Evolutionary conservation across 2,329 filamentous ascomycete genomes (phyloP).

Genomic region (Knufia petricola): DNA sequence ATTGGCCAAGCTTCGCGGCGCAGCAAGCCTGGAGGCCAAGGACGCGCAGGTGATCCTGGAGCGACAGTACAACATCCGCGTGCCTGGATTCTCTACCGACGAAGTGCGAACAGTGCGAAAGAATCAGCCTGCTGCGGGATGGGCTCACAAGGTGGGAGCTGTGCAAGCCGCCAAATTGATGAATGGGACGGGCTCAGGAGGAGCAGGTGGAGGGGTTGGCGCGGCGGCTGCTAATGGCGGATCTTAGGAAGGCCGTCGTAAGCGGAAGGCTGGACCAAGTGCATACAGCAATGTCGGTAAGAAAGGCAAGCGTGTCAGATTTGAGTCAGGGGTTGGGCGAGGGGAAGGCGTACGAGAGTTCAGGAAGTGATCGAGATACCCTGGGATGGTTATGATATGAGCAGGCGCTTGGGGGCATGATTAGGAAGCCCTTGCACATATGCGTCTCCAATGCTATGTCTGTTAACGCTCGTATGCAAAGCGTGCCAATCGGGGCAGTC

Average conservation of each 20-base stretch:
- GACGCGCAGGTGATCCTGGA: conserved; percentile 77
- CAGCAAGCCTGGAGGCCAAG: conserved; percentile 79
- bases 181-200: conserved; percentile 11
- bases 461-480: too few species aligned
- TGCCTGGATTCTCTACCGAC: conserved; percentile 89
- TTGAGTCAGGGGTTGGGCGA: not conserved
- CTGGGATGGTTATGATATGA: not conserved
- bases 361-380: not conserved
- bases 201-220: not conserved
- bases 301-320: not conserved
- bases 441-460: too few species aligned
- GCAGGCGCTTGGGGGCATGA: too few species aligned
- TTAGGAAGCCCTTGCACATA: too few species aligned
- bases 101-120: conserved; percentile 91
- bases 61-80: conserved; percentile 78
- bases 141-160: conserved; percentile 95
- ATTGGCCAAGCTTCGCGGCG: conserved; percentile 85
- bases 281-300: not conserved
- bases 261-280: not conserved
- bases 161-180: conserved; percentile 53
- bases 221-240: conserved; percentile 3
- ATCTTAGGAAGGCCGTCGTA: not conserved
- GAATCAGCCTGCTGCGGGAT: conserved; percentile 74
- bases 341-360: not conserved
- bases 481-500: too few species aligned